Evolutionary conservation across 257 asterid genomes (phyloP).

Genomic region (Striga asiatica): DNA sequence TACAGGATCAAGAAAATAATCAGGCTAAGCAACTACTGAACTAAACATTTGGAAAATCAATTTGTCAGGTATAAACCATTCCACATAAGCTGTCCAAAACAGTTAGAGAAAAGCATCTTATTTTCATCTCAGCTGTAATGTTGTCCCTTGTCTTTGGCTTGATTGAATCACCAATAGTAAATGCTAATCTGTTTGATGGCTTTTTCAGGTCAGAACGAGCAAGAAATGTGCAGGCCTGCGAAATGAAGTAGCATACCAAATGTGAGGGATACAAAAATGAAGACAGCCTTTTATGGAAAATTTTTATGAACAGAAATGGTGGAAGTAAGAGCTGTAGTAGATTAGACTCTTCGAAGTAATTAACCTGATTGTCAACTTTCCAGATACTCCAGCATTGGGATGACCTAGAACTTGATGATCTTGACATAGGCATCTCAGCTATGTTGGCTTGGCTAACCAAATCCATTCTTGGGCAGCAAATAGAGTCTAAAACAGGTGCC

Average conservation of each 20-base stretch:
- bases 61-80: constrained; percentile 46
- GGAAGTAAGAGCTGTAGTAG: constrained; percentile 9
- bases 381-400: constrained; percentile 93
- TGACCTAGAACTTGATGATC: constrained; percentile 66
- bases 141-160: constrained; percentile 91
- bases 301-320: constrained; percentile 3
- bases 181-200: constrained; percentile 80
- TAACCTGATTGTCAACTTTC: constrained; percentile 98
- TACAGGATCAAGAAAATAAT: constrained; percentile 15
- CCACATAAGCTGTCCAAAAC: constrained; percentile 91
- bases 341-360: neutral
- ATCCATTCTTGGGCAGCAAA: constrained; percentile 94
- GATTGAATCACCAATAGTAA: constrained; percentile 76
- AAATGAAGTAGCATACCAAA: constrained; percentile 12
- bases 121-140: constrained; percentile 87
- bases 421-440: constrained; percentile 76
- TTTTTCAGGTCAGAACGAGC: constrained; percentile 85
- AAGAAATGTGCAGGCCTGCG: constrained; percentile 92
- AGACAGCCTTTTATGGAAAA: neutral
- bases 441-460: constrained; percentile 77
- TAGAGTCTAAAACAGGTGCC: constrained; percentile 56
- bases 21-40: constrained; percentile 2
- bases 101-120: constrained; percentile 79
- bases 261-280: constrained; percentile 3
- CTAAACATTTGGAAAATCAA: constrained; percentile 1